Evolutionary conservation across 306 rosid species (phyloP).

Genomic region (Casuarina cunninghamiana): DNA sequence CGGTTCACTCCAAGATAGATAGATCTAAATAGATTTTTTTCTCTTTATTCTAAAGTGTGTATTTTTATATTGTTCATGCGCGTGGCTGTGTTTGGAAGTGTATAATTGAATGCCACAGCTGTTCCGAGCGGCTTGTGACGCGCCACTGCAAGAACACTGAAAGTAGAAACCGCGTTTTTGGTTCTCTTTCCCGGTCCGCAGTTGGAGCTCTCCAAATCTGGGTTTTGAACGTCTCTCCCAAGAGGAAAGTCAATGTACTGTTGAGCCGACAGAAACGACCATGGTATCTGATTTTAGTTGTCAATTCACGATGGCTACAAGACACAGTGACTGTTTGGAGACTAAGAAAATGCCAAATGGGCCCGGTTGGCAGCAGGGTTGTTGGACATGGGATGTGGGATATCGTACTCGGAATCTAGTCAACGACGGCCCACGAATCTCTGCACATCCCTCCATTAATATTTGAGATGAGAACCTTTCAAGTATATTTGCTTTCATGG

Average conservation of each 20-base stretch:
- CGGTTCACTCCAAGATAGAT: constrained; percentile 28
- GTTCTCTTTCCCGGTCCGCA: constrained; percentile 25
- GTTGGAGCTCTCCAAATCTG: not conserved
- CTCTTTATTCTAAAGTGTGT: constrained; percentile 9
- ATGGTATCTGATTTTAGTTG: not conserved
- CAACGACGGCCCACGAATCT: too few relatives aligned
- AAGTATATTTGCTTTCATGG: too few relatives aligned
- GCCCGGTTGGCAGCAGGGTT: not conserved
- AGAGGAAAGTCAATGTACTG: not conserved
- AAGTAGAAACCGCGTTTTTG: constrained; percentile 63
- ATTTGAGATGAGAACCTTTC: too few relatives aligned
- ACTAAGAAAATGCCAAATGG: not conserved
- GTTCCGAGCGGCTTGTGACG: constrained; percentile 36
- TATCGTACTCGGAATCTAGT: too few relatives aligned
- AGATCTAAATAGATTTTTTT: constrained; percentile 40
- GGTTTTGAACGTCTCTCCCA: constrained; percentile 10
- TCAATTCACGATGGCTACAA: not conserved
- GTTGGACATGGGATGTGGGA: too few relatives aligned
- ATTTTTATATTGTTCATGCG: not conserved
- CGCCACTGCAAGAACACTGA: constrained; percentile 51
- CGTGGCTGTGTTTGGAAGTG: constrained; percentile 13
- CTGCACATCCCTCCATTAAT: too few relatives aligned
- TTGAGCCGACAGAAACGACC: constrained; percentile 34
- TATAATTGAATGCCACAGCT: constrained; percentile 58
- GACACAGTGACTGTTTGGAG: not conserved